phyloP scores from a whole-genome alignment of 2,329 filamentous ascomycete genomes.

The Trichoderma lentiforme region DNA sequence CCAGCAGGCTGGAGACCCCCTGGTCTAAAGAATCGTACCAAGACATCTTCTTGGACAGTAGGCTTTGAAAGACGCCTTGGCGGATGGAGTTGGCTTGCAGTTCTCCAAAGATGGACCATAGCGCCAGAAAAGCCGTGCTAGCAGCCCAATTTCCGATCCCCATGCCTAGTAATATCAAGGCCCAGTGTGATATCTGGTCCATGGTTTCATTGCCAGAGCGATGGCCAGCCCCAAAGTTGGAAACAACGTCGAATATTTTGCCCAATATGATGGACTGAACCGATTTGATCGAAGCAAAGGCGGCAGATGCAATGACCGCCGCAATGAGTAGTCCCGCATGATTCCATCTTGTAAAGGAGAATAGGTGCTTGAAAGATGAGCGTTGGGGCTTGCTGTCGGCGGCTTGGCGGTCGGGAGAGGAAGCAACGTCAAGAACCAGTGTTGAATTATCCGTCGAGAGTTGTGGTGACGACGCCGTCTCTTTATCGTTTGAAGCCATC shows the following conservation, averaged over 20 bases:
- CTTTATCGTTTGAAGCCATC: constrained; percentile 14
- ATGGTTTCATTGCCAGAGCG: constrained; percentile 51
- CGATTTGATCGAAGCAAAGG: constrained; percentile 62
- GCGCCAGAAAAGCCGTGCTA: constrained; percentile 62
- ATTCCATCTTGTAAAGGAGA: constrained; percentile 65
- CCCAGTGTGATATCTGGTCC: constrained; percentile 55
- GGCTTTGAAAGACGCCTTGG: constrained; percentile 59
- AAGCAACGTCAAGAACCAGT: background rate
- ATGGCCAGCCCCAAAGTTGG: constrained; percentile 58
- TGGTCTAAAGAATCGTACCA: constrained; percentile 78
- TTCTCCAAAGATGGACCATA: constrained; percentile 79
- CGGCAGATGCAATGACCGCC: constrained; percentile 54
- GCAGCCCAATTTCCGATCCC: constrained; percentile 64
- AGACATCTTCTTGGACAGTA: constrained; percentile 69
- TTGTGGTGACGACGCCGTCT: background rate
- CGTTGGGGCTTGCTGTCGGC: background rate
- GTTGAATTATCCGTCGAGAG: background rate
- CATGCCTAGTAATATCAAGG: constrained; percentile 59
- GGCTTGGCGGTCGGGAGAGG: background rate
- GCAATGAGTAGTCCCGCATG: constrained; percentile 54
- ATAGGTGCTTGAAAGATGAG: constrained; percentile 50
- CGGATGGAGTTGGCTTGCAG: constrained; percentile 68
- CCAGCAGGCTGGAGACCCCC: constrained; percentile 69
- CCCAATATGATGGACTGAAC: constrained; percentile 69
- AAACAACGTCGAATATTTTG: constrained; percentile 68